Percentiles rank a stretch among this genome's conserved stretches.
These are phyloP conservation scores for Stevia rebaudiana DNA, from an alignment of 140 eudicot genomes.

Conservation along the genomic window DNA sequence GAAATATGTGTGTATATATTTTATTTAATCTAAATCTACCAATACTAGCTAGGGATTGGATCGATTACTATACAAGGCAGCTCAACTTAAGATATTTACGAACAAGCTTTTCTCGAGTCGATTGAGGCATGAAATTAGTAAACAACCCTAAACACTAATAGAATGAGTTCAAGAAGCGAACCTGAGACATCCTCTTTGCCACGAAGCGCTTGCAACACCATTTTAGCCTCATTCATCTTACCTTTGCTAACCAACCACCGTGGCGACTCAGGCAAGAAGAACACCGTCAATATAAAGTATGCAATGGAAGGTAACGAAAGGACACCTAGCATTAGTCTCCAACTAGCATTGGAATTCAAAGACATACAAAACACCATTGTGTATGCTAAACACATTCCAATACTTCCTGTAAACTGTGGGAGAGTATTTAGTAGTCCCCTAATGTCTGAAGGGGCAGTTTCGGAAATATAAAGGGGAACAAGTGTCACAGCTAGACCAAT, in stretches of 20 bases:
- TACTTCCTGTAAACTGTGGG: slow-evolving; percentile 88
- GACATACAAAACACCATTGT: slow-evolving; percentile 92
- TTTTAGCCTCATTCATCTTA: slow-evolving; percentile 77
- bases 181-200: slow-evolving; percentile 96
- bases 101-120: too few species aligned
- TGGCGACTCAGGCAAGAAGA: slow-evolving; percentile 90
- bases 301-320: slow-evolving; percentile 71
- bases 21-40: too few species aligned
- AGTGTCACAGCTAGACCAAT: slow-evolving; percentile 92
- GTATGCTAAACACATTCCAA: slow-evolving; percentile 86
- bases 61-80: too few species aligned
- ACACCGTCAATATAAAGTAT: slow-evolving; percentile 51
- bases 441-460: slow-evolving; percentile 94
- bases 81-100: too few species aligned
- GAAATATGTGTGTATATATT: too few species aligned
- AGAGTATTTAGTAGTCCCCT: slow-evolving; percentile 79
- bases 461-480: slow-evolving; percentile 87
- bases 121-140: too few species aligned
- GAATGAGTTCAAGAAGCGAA: slow-evolving; percentile 14
- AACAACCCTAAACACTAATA: background rate
- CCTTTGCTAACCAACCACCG: slow-evolving; percentile 98
- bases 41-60: too few species aligned
- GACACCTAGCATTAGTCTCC: slow-evolving; percentile 96
- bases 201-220: slow-evolving; percentile 62
- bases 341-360: slow-evolving; percentile 50